A percentile compares a stretch with the other conserved stretches of the same genome.
Evolutionary conservation across 129 eudicot species (phyloP).

Genomic region (Solidago caesia): DNA sequence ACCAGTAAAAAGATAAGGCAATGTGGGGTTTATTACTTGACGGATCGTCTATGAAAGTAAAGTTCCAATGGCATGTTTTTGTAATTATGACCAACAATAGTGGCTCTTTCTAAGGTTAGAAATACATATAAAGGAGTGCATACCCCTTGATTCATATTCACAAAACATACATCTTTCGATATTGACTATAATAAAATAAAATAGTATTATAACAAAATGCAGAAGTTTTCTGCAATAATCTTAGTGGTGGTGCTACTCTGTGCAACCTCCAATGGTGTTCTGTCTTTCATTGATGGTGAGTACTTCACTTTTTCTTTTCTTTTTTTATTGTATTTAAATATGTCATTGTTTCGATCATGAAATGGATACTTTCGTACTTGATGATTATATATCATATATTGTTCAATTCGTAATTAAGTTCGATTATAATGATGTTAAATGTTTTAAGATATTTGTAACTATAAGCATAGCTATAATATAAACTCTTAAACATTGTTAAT

Average conservation of each 20-base stretch:
- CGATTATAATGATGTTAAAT: background rate
- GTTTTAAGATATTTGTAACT: no score
- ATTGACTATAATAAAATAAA: background rate
- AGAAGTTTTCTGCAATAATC: slow-evolving; percentile 37
- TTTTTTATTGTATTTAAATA: background rate
- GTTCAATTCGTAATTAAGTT: background rate
- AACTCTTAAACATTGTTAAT: no score
- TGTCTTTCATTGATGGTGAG: slow-evolving; percentile 55
- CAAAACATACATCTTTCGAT: slow-evolving; percentile 22
- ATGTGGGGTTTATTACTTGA: slow-evolving; percentile 25
- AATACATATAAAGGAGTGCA: slow-evolving; percentile 35
- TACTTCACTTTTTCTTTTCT: background rate
- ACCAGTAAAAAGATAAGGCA: slow-evolving; percentile 13
- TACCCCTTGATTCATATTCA: slow-evolving; percentile 31
- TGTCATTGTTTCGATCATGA: background rate
- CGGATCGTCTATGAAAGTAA: background rate
- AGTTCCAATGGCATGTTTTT: slow-evolving; percentile 28
- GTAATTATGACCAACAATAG: background rate
- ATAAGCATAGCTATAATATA: no score
- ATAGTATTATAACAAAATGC: slow-evolving; percentile 23
- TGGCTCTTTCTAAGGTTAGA: slow-evolving; percentile 4
- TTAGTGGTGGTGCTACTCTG: slow-evolving; percentile 38
- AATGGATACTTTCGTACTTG: no score
- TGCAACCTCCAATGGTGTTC: slow-evolving; percentile 38
- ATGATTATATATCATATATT: no score